Evolutionary conservation across 805 yeast species (phyloP), one percentile per base, ranked within the genome.

Genomic region (Ogataea thermomethanolica): DNA sequence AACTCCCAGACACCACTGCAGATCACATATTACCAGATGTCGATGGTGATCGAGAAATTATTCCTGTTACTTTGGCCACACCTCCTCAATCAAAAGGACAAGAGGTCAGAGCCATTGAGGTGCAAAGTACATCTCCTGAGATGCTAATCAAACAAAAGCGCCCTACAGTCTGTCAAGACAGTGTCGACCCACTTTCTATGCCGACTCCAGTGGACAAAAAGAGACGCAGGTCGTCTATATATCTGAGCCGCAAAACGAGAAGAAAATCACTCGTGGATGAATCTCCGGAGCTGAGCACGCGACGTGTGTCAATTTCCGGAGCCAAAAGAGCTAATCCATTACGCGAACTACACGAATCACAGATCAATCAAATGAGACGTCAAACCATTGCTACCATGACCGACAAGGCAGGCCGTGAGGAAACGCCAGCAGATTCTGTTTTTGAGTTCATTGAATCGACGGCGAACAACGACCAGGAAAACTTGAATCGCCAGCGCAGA

Each of bases 191-290:
- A 13, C 52, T 35, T 45, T 55, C 46, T 35, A 60, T 43, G 51
- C 49, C 42, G 48, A 51, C 41, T 39, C 51, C 29, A 11, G 55
- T 6, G 48, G 55, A 39, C 39, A 53, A 50, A 37, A 67, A 87
- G 17, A 64, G 78, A 15, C 72, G 78, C 4, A 76, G 73, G 43
- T 70, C 73, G 8, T 76, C 86, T 5, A 76, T 79, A 56, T 86
- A 86, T 51, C 78, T 78, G 13, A 68, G 78, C 38, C 67, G 84
- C 28, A 74, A 72, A 11, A 84, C 84, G 55, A 71, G 82, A 81
- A 73, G 95, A 54, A 69, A 91, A 48, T 78, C 77, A 25, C 29
- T 41, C 0, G 23, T 37, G 12, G 41, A 25, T 13, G 34, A 37
- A 8, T 35, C 48, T n/a, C 36, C 37, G 12, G 35, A 31, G 11